Evolutionary conservation across 164 flowering plant genomes (phyloP).

Genomic region (Dillenia suffruticosa): DNA sequence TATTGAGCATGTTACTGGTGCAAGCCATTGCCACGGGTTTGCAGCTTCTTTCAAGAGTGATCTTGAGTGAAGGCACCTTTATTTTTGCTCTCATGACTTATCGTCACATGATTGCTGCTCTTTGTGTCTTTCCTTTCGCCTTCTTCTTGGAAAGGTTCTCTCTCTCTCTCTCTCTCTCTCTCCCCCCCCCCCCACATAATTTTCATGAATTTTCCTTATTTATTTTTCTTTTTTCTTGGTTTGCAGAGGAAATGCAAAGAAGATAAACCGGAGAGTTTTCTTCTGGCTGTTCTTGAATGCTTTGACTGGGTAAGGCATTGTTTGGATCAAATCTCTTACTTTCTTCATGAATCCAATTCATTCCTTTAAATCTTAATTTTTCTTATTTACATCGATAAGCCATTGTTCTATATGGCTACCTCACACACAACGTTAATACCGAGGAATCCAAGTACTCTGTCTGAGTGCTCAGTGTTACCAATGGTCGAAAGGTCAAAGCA

Average conservation of each 20-base stretch:
- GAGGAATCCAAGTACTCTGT: too few relatives aligned
- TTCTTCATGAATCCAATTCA: too few relatives aligned
- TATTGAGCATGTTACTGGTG: slow-evolving; percentile 38
- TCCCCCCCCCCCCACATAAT: too few relatives aligned
- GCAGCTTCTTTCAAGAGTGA: slow-evolving; percentile 35
- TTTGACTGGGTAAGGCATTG: slow-evolving; percentile 31
- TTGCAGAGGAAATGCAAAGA: slow-evolving; percentile 24
- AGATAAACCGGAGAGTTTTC: slow-evolving; percentile 19
- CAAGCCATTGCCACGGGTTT: slow-evolving; percentile 40
- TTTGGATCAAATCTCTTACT: not conserved
- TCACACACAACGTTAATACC: too few relatives aligned
- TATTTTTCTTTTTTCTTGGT: not conserved
- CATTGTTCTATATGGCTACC: too few relatives aligned
- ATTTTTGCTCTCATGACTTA: slow-evolving; percentile 48
- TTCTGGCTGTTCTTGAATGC: slow-evolving; percentile 43
- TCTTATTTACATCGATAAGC: too few relatives aligned
- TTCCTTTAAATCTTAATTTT: too few relatives aligned
- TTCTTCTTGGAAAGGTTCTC: slow-evolving; percentile 37
- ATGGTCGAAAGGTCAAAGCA: too few relatives aligned
- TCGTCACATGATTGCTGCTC: slow-evolving; percentile 45
- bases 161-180: not conserved
- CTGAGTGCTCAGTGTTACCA: too few relatives aligned
- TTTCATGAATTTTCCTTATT: not conserved
- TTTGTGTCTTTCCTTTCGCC: slow-evolving; percentile 47
- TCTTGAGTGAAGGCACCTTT: slow-evolving; percentile 37